Percentiles rank a stretch among this genome's conserved stretches.
phyloP scores from a whole-genome alignment of 257 asterid genomes.

The Perilla frutescens region DNA sequence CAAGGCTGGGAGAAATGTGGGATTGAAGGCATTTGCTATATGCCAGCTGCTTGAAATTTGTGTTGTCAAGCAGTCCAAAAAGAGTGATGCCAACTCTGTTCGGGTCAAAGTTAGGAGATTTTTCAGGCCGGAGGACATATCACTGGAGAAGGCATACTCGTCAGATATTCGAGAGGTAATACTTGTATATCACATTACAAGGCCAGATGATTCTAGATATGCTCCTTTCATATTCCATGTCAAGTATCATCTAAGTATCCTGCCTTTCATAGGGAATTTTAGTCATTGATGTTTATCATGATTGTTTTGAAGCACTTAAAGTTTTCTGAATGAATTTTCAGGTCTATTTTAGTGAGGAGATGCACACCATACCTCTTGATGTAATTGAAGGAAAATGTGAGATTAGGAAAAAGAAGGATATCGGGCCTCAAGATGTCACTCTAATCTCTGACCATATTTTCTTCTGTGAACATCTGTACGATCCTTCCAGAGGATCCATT shows the following conservation, averaged over 20 bases:
- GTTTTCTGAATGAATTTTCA: slow-evolving; percentile 46
- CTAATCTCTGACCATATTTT: slow-evolving; percentile 71
- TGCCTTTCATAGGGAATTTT: slow-evolving; percentile 21
- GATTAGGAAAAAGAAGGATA: slow-evolving; percentile 76
- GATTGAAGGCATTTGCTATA: slow-evolving; percentile 73
- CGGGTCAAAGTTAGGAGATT: slow-evolving; percentile 74
- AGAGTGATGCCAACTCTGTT: slow-evolving; percentile 49
- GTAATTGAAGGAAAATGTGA: slow-evolving; percentile 83
- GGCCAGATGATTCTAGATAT: not conserved
- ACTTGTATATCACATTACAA: slow-evolving; percentile 23
- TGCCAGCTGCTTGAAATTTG: slow-evolving; percentile 80
- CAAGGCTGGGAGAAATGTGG: slow-evolving; percentile 92
- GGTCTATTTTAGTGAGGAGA: slow-evolving; percentile 89
- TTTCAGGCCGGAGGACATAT: slow-evolving; percentile 88
- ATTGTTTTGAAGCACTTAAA: slow-evolving; percentile 24
- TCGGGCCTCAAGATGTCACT: slow-evolving; percentile 72
- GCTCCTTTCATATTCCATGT: slow-evolving; percentile 5
- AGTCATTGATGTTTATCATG: slow-evolving; percentile 6
- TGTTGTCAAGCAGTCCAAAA: slow-evolving; percentile 49
- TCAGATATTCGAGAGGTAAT: slow-evolving; percentile 91
- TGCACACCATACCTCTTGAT: slow-evolving; percentile 58
- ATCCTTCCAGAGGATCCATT: slow-evolving; percentile 79
- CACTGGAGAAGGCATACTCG: slow-evolving; percentile 75
- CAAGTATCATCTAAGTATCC: slow-evolving; percentile 5
- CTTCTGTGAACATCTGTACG: slow-evolving; percentile 83